Conservation (phyloP, 176 grass and related monocot species). For the Miscanthus lutarioriparius region DNA sequence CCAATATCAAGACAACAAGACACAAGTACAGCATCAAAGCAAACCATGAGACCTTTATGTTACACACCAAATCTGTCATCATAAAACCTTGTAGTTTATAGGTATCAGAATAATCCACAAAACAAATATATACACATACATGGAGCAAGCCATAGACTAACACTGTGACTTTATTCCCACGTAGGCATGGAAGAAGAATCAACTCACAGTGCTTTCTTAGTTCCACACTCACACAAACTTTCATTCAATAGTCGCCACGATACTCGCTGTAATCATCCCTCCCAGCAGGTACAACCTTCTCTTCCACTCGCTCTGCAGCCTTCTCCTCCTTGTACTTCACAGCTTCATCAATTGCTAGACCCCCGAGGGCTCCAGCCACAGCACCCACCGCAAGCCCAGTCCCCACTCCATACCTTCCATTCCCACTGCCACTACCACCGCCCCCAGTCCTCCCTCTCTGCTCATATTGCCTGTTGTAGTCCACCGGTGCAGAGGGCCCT, state of each 20-base stretch:
- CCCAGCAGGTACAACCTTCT: constrained; percentile 38
- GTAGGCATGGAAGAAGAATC: constrained; percentile 38
- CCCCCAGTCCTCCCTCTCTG: constrained; percentile 31
- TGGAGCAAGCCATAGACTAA: constrained; percentile 15
- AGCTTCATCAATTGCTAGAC: constrained; percentile 61
- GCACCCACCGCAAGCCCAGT: constrained; percentile 73
- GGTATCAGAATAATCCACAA: neutral
- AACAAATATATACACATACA: constrained; percentile 49
- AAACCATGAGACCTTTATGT: neutral
- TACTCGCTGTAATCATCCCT: constrained; percentile 73
- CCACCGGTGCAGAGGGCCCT: constrained; percentile 70
- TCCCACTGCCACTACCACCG: neutral
- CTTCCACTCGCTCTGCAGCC: constrained; percentile 50
- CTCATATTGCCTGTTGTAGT: constrained; percentile 62
- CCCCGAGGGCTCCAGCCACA: constrained; percentile 59
- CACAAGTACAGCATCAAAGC: neutral
- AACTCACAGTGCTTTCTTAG: constrained; percentile 43
- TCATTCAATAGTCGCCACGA: constrained; percentile 60
- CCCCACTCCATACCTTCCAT: constrained; percentile 56
- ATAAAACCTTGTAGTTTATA: neutral
- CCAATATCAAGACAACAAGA: neutral
- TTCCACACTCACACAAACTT: neutral
- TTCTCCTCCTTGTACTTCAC: constrained; percentile 85
- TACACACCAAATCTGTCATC: constrained; percentile 21
- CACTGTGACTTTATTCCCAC: constrained; percentile 43